These are phyloP conservation scores for Gamsiella multidivaricata DNA, from an alignment of 192 early-diverging fungal species.

Conservation along the genomic window DNA sequence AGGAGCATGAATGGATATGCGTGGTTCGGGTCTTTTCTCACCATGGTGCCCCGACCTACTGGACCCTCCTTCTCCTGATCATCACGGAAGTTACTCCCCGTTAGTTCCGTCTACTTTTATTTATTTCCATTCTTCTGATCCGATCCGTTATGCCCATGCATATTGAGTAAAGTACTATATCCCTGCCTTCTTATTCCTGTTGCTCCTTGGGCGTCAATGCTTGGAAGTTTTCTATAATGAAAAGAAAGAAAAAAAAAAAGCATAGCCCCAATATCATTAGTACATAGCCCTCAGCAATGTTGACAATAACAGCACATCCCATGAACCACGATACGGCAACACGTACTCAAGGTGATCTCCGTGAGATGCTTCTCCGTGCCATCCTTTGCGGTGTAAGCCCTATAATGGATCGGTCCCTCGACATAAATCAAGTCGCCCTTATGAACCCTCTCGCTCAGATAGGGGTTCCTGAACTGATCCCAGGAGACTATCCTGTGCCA, in stretches of 20 bases:
- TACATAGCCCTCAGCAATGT: background rate
- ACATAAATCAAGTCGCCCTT: constrained; percentile 75
- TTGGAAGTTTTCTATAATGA: constrained; percentile 25
- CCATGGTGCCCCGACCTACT: too few relatives aligned
- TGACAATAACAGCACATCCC: background rate
- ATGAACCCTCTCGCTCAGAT: constrained; percentile 60
- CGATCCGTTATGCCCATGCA: too few relatives aligned
- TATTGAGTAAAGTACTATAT: too few relatives aligned
- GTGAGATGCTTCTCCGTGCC: constrained; percentile 64
- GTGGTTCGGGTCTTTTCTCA: background rate
- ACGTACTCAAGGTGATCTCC: constrained; percentile 61
- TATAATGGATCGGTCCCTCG: constrained; percentile 72
- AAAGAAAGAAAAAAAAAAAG: constrained; percentile 1
- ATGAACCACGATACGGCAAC: background rate
- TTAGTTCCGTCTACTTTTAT: too few relatives aligned
- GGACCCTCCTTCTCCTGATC: too few relatives aligned
- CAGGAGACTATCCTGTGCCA: constrained; percentile 73
- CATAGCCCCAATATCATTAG: background rate
- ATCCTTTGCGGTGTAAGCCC: constrained; percentile 71
- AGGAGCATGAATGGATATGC: too few relatives aligned
- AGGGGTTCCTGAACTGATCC: constrained; percentile 47
- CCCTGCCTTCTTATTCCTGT: background rate
- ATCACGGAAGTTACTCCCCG: too few relatives aligned
- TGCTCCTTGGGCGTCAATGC: constrained; percentile 38
- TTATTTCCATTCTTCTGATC: too few relatives aligned